A percentile compares a stretch with the other conserved stretches of the same genome.
phyloP scores from a whole-genome alignment of 139 green algal species.

The Chlamydomonas sp. region DNA sequence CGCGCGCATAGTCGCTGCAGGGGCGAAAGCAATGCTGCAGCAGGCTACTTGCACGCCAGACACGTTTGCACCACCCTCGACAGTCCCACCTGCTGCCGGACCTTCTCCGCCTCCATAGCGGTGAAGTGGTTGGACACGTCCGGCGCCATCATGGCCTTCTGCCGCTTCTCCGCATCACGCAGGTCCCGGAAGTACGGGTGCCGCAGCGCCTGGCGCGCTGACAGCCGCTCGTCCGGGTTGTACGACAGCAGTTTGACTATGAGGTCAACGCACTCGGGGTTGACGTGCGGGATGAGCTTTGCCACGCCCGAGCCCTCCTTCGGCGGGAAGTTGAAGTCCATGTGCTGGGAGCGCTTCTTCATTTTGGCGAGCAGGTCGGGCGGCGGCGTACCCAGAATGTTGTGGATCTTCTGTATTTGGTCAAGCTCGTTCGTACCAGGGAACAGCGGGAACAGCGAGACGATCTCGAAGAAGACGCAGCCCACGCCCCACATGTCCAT shows the following conservation, averaged over 20 bases:
- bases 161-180: slow-evolving; percentile 74
- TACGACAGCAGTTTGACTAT: slow-evolving; percentile 84
- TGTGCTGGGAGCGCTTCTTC: slow-evolving; percentile 74
- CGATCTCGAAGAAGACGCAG: slow-evolving; percentile 91
- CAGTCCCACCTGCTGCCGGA: slow-evolving; percentile 12
- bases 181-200: slow-evolving; percentile 82
- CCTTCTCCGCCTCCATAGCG: slow-evolving; percentile 29
- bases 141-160: slow-evolving; percentile 57
- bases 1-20: not conserved
- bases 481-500: slow-evolving; percentile 93
- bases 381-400: slow-evolving; percentile 80
- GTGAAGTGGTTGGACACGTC: slow-evolving; percentile 34
- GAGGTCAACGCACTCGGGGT: slow-evolving; percentile 75
- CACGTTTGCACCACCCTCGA: too few species aligned
- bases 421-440: slow-evolving; percentile 86
- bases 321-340: slow-evolving; percentile 79
- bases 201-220: slow-evolving; percentile 67
- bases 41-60: not conserved
- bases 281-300: slow-evolving; percentile 79
- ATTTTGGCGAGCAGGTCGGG: slow-evolving; percentile 81
- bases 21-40: not conserved
- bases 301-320: slow-evolving; percentile 70
- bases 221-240: slow-evolving; percentile 80
- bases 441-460: slow-evolving; percentile 82
- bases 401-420: slow-evolving; percentile 90